phyloP scores from a whole-genome alignment of 306 rosid species.

The Lagenaria siceraria region DNA sequence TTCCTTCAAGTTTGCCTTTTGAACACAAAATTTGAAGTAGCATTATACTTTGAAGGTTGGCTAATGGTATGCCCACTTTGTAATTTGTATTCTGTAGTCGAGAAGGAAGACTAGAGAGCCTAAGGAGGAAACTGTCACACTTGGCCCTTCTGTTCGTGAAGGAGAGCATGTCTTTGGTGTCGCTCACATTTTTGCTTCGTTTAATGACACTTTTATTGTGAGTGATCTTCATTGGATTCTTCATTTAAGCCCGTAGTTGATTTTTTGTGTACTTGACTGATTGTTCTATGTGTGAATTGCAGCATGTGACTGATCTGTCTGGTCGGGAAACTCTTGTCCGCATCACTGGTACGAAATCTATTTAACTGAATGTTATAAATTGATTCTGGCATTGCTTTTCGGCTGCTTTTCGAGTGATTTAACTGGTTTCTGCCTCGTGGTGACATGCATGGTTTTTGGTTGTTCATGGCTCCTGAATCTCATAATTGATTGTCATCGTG shows the following conservation, averaged over 20 bases:
- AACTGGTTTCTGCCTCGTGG: not conserved
- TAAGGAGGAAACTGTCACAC: slow-evolving; percentile 38
- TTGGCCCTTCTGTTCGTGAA: slow-evolving; percentile 31
- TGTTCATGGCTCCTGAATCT: not conserved
- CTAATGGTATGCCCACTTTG: not conserved
- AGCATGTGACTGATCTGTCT: slow-evolving; percentile 90
- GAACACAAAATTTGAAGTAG: not conserved
- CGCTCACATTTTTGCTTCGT: slow-evolving; percentile 38
- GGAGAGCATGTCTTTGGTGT: slow-evolving; percentile 42
- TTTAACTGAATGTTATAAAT: not conserved
- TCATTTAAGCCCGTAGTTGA: not conserved
- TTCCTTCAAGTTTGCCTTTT: not conserved
- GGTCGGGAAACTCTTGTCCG: slow-evolving; percentile 87
- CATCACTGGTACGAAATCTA: slow-evolving; percentile 38
- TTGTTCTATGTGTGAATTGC: slow-evolving; percentile 1
- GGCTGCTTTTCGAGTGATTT: not conserved
- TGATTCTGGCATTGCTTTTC: not conserved
- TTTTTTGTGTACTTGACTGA: not conserved
- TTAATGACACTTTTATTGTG: slow-evolving; percentile 39
- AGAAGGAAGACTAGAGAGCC: slow-evolving; percentile 37
- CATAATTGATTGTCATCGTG: not conserved
- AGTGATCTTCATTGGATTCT: not conserved
- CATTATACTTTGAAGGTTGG: not conserved
- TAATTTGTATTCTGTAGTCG: slow-evolving; percentile 11
- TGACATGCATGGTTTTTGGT: not conserved